Evolutionary conservation across 768 basidiomycete species (phyloP), one percentile per base, ranked within the genome.

Genomic region (Leccinum incarnatum): DNA sequence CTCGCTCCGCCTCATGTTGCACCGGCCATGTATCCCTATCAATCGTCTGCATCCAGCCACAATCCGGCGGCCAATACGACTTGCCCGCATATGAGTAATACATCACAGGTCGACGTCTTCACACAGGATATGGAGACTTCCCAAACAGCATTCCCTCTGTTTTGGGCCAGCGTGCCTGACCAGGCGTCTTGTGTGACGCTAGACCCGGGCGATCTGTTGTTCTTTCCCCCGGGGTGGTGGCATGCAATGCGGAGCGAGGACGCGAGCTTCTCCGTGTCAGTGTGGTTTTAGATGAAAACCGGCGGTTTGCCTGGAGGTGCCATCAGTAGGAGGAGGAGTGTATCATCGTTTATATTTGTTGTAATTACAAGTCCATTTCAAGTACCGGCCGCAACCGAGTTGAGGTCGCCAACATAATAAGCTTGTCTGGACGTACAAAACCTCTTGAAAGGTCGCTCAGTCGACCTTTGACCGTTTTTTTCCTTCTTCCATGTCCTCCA

Each of bases 191-290:
- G 78, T 51, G 82, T 81, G 32, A 84, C 84, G 1, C 77, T 98
- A 2, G 75, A 79, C 55, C 87, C 94, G 1, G 96, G 95, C 0
- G 96, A 98, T 73, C 57, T 95, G 47, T 76, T 98, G 48, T 89
- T 91, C 69, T 87, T 98, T 63, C 96, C 96, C 19, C 89, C 91
- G 4, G 87, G 91, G 29, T 96, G 93, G 93, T 96, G 93, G 93
- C 93, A 96, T 72, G 89, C 88, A 17, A 91, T 93, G 89, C 83
- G 86, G 62, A 88, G 86, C 72, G 91, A 92, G 74, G 81, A 83
- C 23, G 84, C 79, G 40, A 93, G 92, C 75, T 88, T 92, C 69
- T 95, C 93, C 46, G 81, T 95, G 49, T 95, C 94, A 32, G 88
- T 93, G 82, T 95, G 93, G 92, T 95, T 93, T 72, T 95, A 75